A percentile compares a stretch with the other conserved stretches of the same genome.
Conservation (phyloP, 768 basidiomycete genomes). For the Tricholoma terreum region DNA sequence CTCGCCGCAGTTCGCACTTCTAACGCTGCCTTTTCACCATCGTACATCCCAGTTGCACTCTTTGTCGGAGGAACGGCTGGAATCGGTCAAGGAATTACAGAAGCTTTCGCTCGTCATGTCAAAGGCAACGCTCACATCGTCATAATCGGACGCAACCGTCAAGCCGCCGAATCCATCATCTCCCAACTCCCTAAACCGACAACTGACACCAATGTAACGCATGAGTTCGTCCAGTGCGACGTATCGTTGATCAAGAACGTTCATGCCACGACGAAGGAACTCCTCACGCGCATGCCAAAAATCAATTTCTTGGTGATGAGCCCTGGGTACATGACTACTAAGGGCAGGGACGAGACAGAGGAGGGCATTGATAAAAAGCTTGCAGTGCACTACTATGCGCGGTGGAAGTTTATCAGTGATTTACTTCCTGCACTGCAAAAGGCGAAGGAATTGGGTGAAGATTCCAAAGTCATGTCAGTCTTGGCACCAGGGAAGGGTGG, state of each 20-base stretch:
- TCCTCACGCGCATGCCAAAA: constrained; percentile 35
- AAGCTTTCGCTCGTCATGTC: constrained; percentile 42
- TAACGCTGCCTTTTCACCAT: constrained; percentile 29
- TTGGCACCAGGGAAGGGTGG: constrained; percentile 32
- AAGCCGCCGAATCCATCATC: constrained; percentile 46
- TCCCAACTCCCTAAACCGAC: constrained; percentile 35
- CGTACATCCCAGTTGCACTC: constrained; percentile 31
- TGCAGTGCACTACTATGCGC: constrained; percentile 43
- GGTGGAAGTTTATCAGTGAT: constrained; percentile 49
- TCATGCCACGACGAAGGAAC: constrained; percentile 26
- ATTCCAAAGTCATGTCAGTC: constrained; percentile 48
- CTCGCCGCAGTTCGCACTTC: constrained; percentile 9
- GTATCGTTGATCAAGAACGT: constrained; percentile 52
- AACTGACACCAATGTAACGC: constrained; percentile 14
- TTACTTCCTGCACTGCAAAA: constrained; percentile 41
- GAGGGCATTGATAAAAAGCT: constrained; percentile 45
- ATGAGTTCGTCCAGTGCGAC: constrained; percentile 55
- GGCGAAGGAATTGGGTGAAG: constrained; percentile 45
- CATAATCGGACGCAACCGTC: constrained; percentile 50
- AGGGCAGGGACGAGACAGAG: constrained; percentile 38
- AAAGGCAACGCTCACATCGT: constrained; percentile 52
- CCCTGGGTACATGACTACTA: constrained; percentile 37
- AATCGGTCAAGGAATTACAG: constrained; percentile 46
- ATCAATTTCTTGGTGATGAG: constrained; percentile 54
- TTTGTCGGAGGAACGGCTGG: constrained; percentile 47